Evolutionary conservation across 768 basidiomycete species (phyloP), one percentile per base, ranked within the genome.

Genomic region (Hortiboletus campestris): DNA sequence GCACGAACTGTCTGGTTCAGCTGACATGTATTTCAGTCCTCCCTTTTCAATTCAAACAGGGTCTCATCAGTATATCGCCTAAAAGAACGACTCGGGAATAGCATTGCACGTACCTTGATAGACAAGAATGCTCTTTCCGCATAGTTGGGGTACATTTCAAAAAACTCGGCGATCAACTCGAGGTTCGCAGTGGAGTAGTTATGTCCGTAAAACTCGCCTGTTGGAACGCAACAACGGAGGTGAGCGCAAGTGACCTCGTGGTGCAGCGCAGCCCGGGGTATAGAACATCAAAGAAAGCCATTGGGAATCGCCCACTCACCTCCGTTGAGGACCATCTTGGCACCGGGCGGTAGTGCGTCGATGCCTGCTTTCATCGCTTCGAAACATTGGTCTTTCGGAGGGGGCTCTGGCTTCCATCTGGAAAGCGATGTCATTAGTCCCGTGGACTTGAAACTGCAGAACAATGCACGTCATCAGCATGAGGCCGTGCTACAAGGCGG

Each of bases 201-300:
- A 20, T 70, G 64, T 0, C 78, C 83, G 58, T 89, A 89, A 70
- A 88, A 88, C 51, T 81, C 80, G 34, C 76, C 84, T 75, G 56
- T 17, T 7, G n/a, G n/a, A n/a, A n/a, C n/a, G n/a, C n/a, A n/a
- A n/a, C n/a, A n/a, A n/a, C n/a, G n/a, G n/a, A n/a, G n/a, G n/a
- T n/a, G n/a, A n/a, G n/a, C n/a, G n/a, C n/a, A n/a, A n/a, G n/a
- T n/a, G n/a, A n/a, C n/a, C n/a, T n/a, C n/a, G n/a, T n/a, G n/a
- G n/a, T n/a, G n/a, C n/a, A n/a, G n/a, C n/a, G n/a, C n/a, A n/a
- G n/a, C n/a, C n/a, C n/a, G n/a, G n/a, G n/a, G n/a, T n/a, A n/a
- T n/a, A n/a, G n/a, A n/a, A n/a, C n/a, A n/a, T n/a, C n/a, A n/a
- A n/a, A n/a, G n/a, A n/a, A n/a, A n/a, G n/a, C n/a, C n/a, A n/a